phyloP scores from a whole-genome alignment of 225 moss, liverwort and hornwort species.

The Polytrichum formosum region DNA sequence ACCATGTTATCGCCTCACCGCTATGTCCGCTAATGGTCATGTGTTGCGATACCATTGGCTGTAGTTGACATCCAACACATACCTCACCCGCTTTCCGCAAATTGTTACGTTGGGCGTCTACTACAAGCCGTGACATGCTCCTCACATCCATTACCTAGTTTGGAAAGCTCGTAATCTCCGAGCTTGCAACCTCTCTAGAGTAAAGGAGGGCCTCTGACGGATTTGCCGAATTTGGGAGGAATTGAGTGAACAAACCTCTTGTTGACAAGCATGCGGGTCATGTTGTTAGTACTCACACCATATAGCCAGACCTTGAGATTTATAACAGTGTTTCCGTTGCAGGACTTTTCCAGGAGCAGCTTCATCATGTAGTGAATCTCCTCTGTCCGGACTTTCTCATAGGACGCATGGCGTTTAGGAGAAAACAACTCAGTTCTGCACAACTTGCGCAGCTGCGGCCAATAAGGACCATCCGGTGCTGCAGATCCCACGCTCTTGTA shows the following conservation, averaged over 20 bases:
- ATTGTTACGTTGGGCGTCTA: too few relatives aligned
- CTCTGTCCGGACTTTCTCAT: slow-evolving; percentile 24
- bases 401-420: slow-evolving; percentile 20
- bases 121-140: too few relatives aligned
- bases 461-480: slow-evolving; percentile 44
- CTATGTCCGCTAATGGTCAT: too few relatives aligned
- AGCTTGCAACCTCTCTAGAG: too few relatives aligned
- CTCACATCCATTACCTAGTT: too few relatives aligned
- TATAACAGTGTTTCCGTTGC: slow-evolving; percentile 11
- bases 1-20: too few relatives aligned
- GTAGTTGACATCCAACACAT: too few relatives aligned
- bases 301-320: slow-evolving; percentile 32
- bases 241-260: slow-evolving; percentile 19
- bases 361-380: slow-evolving; percentile 40
- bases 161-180: too few relatives aligned
- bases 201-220: too few relatives aligned
- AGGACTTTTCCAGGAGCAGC: slow-evolving; percentile 20
- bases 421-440: slow-evolving; percentile 39
- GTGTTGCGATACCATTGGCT: too few relatives aligned
- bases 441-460: slow-evolving; percentile 42
- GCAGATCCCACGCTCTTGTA: slow-evolving; percentile 33
- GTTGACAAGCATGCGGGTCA: slow-evolving; percentile 53
- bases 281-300: slow-evolving; percentile 41
- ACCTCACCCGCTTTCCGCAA: too few relatives aligned
- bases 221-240: too few relatives aligned